These are phyloP conservation scores for Ophiocordyceps camponoti-rufipedis DNA, from an alignment of 2,329 filamentous ascomycete species.

Conservation along the genomic window DNA sequence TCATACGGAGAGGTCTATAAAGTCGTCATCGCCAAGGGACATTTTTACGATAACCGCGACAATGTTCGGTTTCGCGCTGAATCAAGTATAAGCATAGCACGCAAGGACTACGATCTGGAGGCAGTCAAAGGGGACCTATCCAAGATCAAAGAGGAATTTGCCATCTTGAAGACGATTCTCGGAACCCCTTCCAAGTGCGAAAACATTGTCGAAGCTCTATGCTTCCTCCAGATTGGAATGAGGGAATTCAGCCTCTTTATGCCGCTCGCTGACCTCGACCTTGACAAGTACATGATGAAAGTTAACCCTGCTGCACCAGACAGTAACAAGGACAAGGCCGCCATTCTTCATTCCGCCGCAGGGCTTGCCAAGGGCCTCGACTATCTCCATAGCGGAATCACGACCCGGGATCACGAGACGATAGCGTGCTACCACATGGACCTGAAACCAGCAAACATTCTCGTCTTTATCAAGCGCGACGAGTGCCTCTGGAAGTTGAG, in stretches of 20 bases:
- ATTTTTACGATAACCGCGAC: too few relatives aligned
- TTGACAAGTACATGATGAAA: background rate
- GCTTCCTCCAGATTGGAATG: background rate
- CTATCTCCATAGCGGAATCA: background rate
- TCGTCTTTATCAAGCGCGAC: background rate
- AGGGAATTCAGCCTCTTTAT: background rate
- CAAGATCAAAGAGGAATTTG: background rate
- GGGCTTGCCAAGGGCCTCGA: background rate
- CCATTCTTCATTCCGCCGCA: background rate
- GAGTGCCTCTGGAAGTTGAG: background rate
- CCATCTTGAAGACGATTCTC: background rate
- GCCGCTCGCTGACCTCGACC: background rate
- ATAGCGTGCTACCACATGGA: background rate
- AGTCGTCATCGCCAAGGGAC: too few relatives aligned
- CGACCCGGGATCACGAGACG: background rate
- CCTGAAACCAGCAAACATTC: background rate
- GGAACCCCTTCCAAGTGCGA: background rate
- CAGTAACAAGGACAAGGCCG: background rate
- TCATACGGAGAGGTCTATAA: too few relatives aligned
- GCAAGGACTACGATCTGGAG: background rate
- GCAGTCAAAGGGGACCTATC: too few relatives aligned
- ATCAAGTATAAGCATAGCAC: too few relatives aligned
- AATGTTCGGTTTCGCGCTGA: too few relatives aligned
- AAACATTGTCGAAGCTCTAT: background rate
- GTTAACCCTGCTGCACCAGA: background rate